Percentiles rank a stretch among this genome's conserved stretches.
These are phyloP conservation scores for Saccharomycopsis babjevae DNA, from an alignment of 805 yeast species.

Conservation along the genomic window DNA sequence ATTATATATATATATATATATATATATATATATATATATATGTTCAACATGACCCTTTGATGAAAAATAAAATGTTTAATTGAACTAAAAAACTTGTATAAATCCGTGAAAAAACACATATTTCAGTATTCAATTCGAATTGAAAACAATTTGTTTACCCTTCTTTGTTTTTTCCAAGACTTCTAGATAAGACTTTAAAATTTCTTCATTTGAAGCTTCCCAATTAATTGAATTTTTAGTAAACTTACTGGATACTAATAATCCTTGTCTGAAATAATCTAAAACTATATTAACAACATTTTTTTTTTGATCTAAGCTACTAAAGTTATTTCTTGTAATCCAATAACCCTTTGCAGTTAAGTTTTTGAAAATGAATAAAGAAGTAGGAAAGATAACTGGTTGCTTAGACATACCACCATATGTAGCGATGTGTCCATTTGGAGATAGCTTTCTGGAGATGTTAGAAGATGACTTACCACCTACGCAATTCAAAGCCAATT, in stretches of 20 bases:
- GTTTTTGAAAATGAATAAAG: conserved; percentile 83
- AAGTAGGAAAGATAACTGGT: conserved; percentile 87
- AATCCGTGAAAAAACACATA: too few species aligned
- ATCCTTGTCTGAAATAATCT: conserved; percentile 47
- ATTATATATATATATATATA: too few species aligned
- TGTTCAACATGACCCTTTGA: too few species aligned
- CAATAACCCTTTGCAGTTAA: conserved; percentile 84
- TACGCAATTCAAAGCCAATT: conserved; percentile 81
- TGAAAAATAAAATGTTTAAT: too few species aligned
- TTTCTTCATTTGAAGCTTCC: conserved; percentile 27
- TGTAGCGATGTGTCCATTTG: conserved; percentile 70
- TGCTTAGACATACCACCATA: conserved; percentile 98
- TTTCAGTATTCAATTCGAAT: neutral
- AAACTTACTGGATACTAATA: conserved; percentile 39
- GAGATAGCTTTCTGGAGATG: conserved; percentile 70
- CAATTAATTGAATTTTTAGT: conserved; percentile 26
- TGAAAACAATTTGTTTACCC: conserved; percentile 36
- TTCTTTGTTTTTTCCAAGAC: conserved; percentile 30
- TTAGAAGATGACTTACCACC: conserved; percentile 84
- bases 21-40: too few species aligned
- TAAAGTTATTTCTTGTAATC: conserved; percentile 63
- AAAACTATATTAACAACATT: conserved; percentile 46
- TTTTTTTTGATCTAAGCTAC: conserved; percentile 50
- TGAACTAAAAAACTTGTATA: too few species aligned
- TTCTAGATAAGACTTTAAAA: conserved; percentile 26